Percentiles rank a stretch among this genome's conserved stretches.
Conservation (phyloP, 2,329 filamentous ascomycete genomes). For the Rhinocladiella mackenziei region DNA sequence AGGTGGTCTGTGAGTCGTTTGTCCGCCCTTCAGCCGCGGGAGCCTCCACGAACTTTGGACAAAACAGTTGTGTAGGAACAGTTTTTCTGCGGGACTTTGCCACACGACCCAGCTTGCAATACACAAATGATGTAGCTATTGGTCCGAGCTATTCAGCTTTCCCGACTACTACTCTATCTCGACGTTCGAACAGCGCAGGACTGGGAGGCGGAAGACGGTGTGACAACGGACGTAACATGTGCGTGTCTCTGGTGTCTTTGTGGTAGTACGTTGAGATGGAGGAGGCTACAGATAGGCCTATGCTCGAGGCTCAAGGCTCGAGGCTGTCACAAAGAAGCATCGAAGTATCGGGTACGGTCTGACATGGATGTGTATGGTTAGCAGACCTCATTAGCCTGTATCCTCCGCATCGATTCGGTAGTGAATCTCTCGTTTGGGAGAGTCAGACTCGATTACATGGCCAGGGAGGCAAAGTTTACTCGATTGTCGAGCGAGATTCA, state of each 20-base stretch:
- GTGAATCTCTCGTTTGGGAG: not conserved
- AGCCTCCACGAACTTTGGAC: conserved; percentile 6
- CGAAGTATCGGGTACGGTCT: too few species aligned
- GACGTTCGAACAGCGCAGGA: not conserved
- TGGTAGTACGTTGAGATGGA: too few species aligned
- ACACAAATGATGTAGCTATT: not conserved
- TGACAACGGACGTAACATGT: not conserved
- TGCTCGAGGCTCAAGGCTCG: not conserved
- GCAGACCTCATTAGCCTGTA: not conserved
- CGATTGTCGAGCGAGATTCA: conserved; percentile 5
- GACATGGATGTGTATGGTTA: not conserved
- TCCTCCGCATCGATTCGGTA: not conserved
- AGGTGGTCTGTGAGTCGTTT: not conserved
- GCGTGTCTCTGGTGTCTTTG: too few species aligned
- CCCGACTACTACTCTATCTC: not conserved
- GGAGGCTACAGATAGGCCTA: not conserved
- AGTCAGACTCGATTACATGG: not conserved
- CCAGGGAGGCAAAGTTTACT: not conserved
- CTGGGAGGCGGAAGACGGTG: not conserved
- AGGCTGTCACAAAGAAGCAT: not conserved
- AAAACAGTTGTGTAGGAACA: too few species aligned
- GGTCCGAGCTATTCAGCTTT: conserved; percentile 1
- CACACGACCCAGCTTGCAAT: conserved; percentile 14
- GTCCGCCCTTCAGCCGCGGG: conserved; percentile 14
- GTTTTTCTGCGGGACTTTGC: conserved; percentile 5